A percentile compares a stretch with the other conserved stretches of the same genome.
Conservation (phyloP, 2,329 filamentous ascomycete species). For the Alternaria sp. region DNA sequence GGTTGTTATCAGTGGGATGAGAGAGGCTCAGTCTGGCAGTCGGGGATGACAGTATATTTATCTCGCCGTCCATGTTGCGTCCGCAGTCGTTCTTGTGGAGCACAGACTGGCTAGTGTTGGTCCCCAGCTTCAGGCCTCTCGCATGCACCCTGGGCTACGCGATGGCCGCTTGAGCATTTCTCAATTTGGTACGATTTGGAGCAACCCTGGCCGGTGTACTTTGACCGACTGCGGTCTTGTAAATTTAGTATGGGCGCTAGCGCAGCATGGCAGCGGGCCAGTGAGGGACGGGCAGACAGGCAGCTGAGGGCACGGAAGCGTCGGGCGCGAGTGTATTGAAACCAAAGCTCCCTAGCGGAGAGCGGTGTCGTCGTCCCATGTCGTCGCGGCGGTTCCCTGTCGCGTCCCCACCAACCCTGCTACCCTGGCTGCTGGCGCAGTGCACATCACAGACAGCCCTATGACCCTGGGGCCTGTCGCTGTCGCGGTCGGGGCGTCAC, state of each 20-base stretch:
- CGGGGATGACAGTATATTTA: constrained; percentile 39
- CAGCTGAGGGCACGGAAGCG: constrained; percentile 28
- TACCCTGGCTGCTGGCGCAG: constrained; percentile 15
- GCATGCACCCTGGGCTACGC: constrained; percentile 32
- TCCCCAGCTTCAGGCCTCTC: constrained; percentile 40
- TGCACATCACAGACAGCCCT: constrained; percentile 28
- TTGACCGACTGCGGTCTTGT: constrained; percentile 40
- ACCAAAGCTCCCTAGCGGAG: constrained; percentile 28
- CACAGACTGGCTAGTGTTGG: constrained; percentile 37
- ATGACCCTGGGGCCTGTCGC: constrained; percentile 25
- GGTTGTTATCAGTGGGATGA: constrained; percentile 22
- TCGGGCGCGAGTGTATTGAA: constrained; percentile 27
- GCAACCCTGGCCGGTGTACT: constrained; percentile 28
- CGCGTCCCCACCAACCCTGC: constrained; percentile 15
- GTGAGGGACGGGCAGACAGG: constrained; percentile 28
- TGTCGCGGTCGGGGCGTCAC: neutral
- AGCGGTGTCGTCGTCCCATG: constrained; percentile 31
- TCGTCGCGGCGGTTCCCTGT: constrained; percentile 10
- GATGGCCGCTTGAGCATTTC: constrained; percentile 30
- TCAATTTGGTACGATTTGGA: constrained; percentile 30
- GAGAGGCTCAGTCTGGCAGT: constrained; percentile 31
- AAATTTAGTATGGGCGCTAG: constrained; percentile 41
- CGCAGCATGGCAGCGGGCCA: constrained; percentile 33
- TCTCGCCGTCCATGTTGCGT: constrained; percentile 31
- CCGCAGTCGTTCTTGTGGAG: constrained; percentile 36